phyloP scores from a whole-genome alignment of 1,284 basidiomycete genomes.

The Apiotrichum gamsii region DNA sequence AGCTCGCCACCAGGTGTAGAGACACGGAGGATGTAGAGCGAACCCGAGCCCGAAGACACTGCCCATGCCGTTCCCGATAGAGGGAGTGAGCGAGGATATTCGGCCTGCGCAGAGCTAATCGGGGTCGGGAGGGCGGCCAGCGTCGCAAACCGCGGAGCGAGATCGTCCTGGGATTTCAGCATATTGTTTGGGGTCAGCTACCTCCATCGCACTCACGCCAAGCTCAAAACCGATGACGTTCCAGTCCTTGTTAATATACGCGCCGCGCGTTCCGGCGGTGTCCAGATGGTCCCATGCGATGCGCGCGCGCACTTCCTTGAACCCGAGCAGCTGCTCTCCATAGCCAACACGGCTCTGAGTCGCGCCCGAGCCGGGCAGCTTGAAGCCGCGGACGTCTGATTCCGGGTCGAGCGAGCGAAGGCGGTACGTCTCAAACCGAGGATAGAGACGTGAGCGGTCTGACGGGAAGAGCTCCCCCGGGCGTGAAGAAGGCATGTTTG shows the following conservation, averaged over 20 bases:
- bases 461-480: slow-evolving; percentile 26
- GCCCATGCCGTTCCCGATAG: slow-evolving; percentile 54
- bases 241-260: slow-evolving; percentile 67
- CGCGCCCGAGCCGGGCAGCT: slow-evolving; percentile 32
- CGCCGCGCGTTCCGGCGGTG: slow-evolving; percentile 48
- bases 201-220: slow-evolving; percentile 32
- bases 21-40: slow-evolving; percentile 55
- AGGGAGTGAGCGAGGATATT: slow-evolving; percentile 70
- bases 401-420: slow-evolving; percentile 34
- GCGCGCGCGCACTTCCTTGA: slow-evolving; percentile 66
- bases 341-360: slow-evolving; percentile 37
- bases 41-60: slow-evolving; percentile 66
- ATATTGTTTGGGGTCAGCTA: background rate
- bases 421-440: slow-evolving; percentile 43
- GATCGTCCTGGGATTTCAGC: slow-evolving; percentile 55
- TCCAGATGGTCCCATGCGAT: slow-evolving; percentile 79
- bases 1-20: slow-evolving; percentile 34
- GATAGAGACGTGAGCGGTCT: slow-evolving; percentile 26
- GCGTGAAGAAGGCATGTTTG: slow-evolving; percentile 14
- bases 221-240: slow-evolving; percentile 60
- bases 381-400: slow-evolving; percentile 19
- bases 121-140: slow-evolving; percentile 58
- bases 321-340: slow-evolving; percentile 29
- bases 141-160: slow-evolving; percentile 54
- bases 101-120: slow-evolving; percentile 48